These are phyloP conservation scores for Phytophthora quininea DNA, from an alignment of 352 stramenopile genomes.

Conservation along the genomic window DNA sequence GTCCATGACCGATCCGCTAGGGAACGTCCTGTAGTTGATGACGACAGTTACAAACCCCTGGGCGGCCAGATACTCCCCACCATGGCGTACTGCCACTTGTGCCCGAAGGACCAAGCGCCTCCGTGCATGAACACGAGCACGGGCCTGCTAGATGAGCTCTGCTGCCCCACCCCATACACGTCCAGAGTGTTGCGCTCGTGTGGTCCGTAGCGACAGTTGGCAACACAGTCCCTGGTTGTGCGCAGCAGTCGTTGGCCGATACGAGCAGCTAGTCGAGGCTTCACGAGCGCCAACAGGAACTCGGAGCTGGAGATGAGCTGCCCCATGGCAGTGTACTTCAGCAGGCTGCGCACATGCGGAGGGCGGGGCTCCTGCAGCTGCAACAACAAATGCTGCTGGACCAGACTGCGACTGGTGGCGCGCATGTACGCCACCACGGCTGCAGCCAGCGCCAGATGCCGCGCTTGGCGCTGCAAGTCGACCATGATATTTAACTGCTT, in stretches of 20 bases:
- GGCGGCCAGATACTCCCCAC: slow-evolving; percentile 65
- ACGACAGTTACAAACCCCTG: slow-evolving; percentile 83
- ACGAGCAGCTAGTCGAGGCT: slow-evolving; percentile 49
- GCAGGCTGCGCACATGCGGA: slow-evolving; percentile 6
- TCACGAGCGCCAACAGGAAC: slow-evolving; percentile 61
- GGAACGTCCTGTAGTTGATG: slow-evolving; percentile 92
- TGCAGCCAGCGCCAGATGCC: slow-evolving; percentile 20
- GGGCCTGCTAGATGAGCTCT: slow-evolving; percentile 33
- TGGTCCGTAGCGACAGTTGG: slow-evolving; percentile 49
- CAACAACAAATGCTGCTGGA: slow-evolving; percentile 31
- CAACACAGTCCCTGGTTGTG: slow-evolving; percentile 30
- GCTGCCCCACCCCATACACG: slow-evolving; percentile 53
- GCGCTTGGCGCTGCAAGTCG: slow-evolving; percentile 8
- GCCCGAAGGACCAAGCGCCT: slow-evolving; percentile 83
- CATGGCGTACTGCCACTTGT: slow-evolving; percentile 82
- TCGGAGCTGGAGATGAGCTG: slow-evolving; percentile 61
- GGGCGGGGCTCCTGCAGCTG: slow-evolving; percentile 27
- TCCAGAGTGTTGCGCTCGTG: slow-evolving; percentile 66
- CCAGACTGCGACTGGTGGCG: slow-evolving; percentile 22
- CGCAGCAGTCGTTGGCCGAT: slow-evolving; percentile 56
- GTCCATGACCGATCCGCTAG: slow-evolving; percentile 75
- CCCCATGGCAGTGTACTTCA: slow-evolving; percentile 54
- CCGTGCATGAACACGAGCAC: slow-evolving; percentile 93
- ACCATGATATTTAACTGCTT: too few species aligned
- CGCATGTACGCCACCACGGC: slow-evolving; percentile 30